Evolutionary conservation across 768 basidiomycete species (phyloP), one percentile per base, ranked within the genome.

Genomic region (Rhodocollybia butyracea): DNA sequence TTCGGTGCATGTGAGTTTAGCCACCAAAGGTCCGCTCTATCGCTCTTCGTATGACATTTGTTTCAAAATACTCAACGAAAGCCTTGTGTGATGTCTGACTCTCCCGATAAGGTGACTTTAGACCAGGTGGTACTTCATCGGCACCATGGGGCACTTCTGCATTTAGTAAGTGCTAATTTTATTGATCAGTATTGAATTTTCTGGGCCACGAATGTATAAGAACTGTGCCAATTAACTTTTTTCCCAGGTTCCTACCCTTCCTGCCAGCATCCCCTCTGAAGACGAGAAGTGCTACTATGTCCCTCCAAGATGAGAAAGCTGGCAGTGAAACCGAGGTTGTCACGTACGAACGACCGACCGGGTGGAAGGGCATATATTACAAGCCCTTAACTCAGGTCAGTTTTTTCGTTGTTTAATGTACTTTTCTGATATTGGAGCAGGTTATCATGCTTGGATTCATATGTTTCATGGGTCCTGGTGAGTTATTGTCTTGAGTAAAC

Each of bases 391-490:
- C 79, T 0, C 84, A 87, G 68, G 74, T 75, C 2, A 26, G 63
- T 60, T 32, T 27, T 22, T 38, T 50, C 32, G 2, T 52, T 39
- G 30, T 13, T 42, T 32, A 32, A 3, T 29, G 21, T 5, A 51
- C n/a, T 56, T 17, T 41, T 52, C 30, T 50, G 24, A 42, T 50
- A 12, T 46, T 21, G 15, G 24, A 31, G 12, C 42, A 72, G 70
- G 71, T 88, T 47, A 68, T 67, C 50, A 71, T 91, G 68, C 73
- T 90, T 17, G 89, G 87, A 39, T 76, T 90, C 45, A 82, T 90
- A 46, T 88, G 87, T 57, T 84, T 84, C 64, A 81, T 84, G 82
- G 75, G 79, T 61, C 77, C 77, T 58, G 78, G 76, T 69, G 70
- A 74, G 66, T 80, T n/a, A 6, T 17, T 17, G 43, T 29, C 36